These are phyloP conservation scores for Trichoderma koningiopsis DNA, from an alignment of 2,329 filamentous ascomycete genomes.

Conservation along the genomic window DNA sequence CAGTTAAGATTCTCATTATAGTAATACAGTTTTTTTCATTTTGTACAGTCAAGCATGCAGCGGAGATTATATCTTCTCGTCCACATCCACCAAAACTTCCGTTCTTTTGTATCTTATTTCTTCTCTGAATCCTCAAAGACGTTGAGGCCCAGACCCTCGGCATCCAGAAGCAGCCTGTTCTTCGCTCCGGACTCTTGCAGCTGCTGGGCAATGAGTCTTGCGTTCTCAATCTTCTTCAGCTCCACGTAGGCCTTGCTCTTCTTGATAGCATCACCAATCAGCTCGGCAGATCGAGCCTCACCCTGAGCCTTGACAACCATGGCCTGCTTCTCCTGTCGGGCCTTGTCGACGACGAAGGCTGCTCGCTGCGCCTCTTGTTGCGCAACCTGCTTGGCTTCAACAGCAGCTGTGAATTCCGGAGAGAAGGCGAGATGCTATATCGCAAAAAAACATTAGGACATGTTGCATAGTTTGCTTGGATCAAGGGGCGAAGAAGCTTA, in stretches of 20 bases:
- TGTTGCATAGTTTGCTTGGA: neutral
- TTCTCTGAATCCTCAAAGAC: conserved; percentile 62
- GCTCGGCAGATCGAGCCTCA: conserved; percentile 95
- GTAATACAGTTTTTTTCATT: conserved; percentile 37
- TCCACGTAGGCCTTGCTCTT: conserved; percentile 97
- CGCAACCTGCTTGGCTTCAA: conserved; percentile 73
- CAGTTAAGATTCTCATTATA: conserved; percentile 31
- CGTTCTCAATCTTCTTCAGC: conserved; percentile 97
- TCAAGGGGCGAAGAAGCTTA: conserved; percentile 47
- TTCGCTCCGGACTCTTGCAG: conserved; percentile 81
- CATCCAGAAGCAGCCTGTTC: conserved; percentile 94
- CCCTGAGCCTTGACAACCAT: conserved; percentile 98
- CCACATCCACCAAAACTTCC: conserved; percentile 27
- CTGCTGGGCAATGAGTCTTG: conserved; percentile 81
- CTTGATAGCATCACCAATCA: conserved; percentile 99
- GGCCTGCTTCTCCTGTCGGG: conserved; percentile 98
- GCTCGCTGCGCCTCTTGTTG: conserved; percentile 95
- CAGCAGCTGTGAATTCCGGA: conserved; percentile 71
- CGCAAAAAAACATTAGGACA: neutral
- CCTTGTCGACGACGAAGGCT: conserved; percentile 98
- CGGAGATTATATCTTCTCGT: conserved; percentile 46
- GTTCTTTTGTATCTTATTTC: conserved; percentile 41
- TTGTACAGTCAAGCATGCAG: conserved; percentile 45
- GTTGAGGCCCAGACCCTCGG: conserved; percentile 88
- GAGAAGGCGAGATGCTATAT: conserved; percentile 70